Evolutionary conservation across 1,284 basidiomycete genomes (phyloP), one percentile per base, ranked within the genome.

Genomic region (Ustilago nuda): DNA sequence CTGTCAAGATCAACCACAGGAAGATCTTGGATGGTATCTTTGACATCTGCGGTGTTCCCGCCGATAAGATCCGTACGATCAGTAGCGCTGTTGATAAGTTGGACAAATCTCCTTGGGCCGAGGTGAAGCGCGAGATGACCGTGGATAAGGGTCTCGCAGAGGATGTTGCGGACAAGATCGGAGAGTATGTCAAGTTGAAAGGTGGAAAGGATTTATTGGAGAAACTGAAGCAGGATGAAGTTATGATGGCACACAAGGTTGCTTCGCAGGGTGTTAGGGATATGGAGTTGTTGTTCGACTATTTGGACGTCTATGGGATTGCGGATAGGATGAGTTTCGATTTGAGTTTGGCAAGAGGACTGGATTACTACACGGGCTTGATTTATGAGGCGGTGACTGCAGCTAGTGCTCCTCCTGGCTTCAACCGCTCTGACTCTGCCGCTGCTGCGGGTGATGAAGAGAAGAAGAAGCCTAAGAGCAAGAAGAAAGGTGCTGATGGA

Each of bases 301-400:
- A 95, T 79, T 90, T 99, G 15, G 89, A 91, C 48, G 91, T 93
- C 1, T 98, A 94, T 87, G 90, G 90, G 43, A 90, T 95, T 32
- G 82, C 92, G n/a, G 90, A 92, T 84, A 69, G 73, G 32, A 82
- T 98, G 84, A 95, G 94, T 8, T 98, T 99, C 85, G 96, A 99
- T 87, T 90, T 99, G 80, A 96, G 94, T 8, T 90, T 99, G 27
- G 97, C 97, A 8, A 92, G 97, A 39, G 96, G 96, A 30, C 90
- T 99, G 41, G 97, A 99, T 87, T 99, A 99, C 87, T 98, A 99
- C 88, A 99, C 96, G 1, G 96, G 97, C 45, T 92, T 99, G 83
- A 99, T 99, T 86, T 98, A 98, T 88, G 97, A 99, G 87, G 97
- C 94, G 46, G 90, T 95, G 80, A 93, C 94, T 30, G 94, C 94